These are phyloP conservation scores for Diddensiella santjacobensis DNA, from an alignment of 805 yeast genomes.

Conservation along the genomic window DNA sequence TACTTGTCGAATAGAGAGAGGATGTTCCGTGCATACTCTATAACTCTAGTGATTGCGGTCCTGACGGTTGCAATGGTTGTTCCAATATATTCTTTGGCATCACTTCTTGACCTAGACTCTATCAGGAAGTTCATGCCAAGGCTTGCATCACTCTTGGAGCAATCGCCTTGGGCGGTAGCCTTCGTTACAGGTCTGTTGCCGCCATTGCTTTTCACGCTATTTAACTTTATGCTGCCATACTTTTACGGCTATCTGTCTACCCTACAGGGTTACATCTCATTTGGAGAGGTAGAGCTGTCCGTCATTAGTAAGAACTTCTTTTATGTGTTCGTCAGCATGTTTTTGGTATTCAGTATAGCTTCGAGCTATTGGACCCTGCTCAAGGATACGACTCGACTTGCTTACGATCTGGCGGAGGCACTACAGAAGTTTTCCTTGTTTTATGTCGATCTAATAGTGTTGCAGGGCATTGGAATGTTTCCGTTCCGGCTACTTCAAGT, in stretches of 20 bases:
- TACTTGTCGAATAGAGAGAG: constrained; percentile 76
- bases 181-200: constrained; percentile 87
- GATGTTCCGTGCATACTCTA: constrained; percentile 55
- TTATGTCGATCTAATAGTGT: constrained; percentile 80
- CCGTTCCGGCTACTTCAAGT: constrained; percentile 81
- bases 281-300: constrained; percentile 88
- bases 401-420: constrained; percentile 79
- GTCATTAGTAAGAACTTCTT: constrained; percentile 90
- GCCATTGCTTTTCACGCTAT: constrained; percentile 80
- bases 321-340: constrained; percentile 89
- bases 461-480: constrained; percentile 82
- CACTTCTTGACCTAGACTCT: constrained; percentile 72
- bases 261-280: constrained; percentile 84
- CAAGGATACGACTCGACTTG: constrained; percentile 86
- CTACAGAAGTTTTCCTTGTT: constrained; percentile 75
- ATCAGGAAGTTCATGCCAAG: constrained; percentile 80
- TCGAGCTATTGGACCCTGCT: constrained; percentile 73
- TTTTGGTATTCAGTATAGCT: constrained; percentile 87
- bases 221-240: constrained; percentile 81
- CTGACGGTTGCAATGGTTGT: constrained; percentile 68
- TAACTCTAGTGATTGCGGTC: constrained; percentile 64
- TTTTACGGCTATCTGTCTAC: constrained; percentile 78
- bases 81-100: constrained; percentile 83
- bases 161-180: constrained; percentile 67
- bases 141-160: constrained; percentile 62